Base-by-base conservation (phyloP, 345 rosid species). In the Geranium rotundifolium region DNA sequence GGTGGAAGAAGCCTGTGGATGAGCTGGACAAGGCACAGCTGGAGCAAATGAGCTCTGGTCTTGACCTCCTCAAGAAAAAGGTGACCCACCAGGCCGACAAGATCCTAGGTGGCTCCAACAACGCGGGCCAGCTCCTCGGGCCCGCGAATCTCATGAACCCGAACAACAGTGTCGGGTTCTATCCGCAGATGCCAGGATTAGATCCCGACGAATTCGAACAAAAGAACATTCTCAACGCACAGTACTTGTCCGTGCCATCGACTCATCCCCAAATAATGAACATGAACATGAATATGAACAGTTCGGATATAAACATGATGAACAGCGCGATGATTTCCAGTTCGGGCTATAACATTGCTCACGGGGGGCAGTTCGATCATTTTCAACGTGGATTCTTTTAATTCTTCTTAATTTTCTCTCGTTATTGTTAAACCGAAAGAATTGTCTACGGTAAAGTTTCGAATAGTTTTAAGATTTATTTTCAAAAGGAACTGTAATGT, bases 1-100 rank as follows among this genome's bases (percentile, higher is more conserved):
- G 85, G 84, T 86, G 87, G 89, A 73, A 75, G 52, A 62, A 72
- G 3, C 80, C 82, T 0, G 3, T 74, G 0, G 81, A 70, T 10
- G 63, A 62, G 17, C 70, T 82, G 1, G 62, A 19, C 19, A 3
- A 62, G 14, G 4, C 55, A 6, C 75, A 77, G 60, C 76, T 84
- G 5, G 60, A 65, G 60, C 72, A 67, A 37, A 20, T 86, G 46
- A 77, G 70, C 55, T 7, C 49, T 12, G 62, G 74, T 0, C 29
- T 86, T 29, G 72, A 65, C 58, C 69, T 66, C 19, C 68, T 86
- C n/a, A 78, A 49, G 64, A 71, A 72, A 13, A 67, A 64, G 17
- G 75, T 84, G 1, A 30, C 60, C 14, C 61, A 55, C 19, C 82
- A 73, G 69, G 73, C 60, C 18, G 64, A 71, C 31, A 61, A 57